Conservation (phyloP, 345 rosid species). For the Eutrema yunnanense region DNA sequence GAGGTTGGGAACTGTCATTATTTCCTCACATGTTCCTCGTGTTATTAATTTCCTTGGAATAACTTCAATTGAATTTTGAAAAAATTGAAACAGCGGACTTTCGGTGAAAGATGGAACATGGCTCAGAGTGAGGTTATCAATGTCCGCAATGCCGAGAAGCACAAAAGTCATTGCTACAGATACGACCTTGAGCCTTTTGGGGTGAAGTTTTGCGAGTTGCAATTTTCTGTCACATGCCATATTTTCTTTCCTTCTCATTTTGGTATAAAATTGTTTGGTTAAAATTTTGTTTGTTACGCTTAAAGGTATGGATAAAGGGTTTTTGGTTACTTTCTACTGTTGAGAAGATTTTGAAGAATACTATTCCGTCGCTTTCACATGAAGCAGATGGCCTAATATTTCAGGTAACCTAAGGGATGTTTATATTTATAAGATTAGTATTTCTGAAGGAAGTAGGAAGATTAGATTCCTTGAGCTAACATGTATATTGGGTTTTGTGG, state of each 20-base stretch:
- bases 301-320: conserved; percentile 82
- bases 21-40: neutral
- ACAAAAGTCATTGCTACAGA: conserved; percentile 57
- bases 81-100: conserved; percentile 70
- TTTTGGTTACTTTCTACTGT: conserved; percentile 93
- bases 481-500: neutral
- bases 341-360: conserved; percentile 62
- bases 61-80: neutral
- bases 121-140: conserved; percentile 54
- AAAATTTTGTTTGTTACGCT: conserved; percentile 8
- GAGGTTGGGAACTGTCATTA: conserved; percentile 50
- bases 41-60: neutral
- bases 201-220: conserved; percentile 35
- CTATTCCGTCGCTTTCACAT: conserved; percentile 85
- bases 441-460: neutral
- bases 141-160: conserved; percentile 65
- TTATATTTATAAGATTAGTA: neutral
- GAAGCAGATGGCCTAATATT: conserved; percentile 97
- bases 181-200: conserved; percentile 93
- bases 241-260: neutral
- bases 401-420: conserved; percentile 47
- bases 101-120: conserved; percentile 91
- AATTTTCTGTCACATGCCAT: neutral
- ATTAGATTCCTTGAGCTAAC: neutral
- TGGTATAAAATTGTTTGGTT: neutral